Evolutionary conservation across 2,329 filamentous ascomycete species (phyloP).

Genomic region (Diaporthe caulivora): DNA sequence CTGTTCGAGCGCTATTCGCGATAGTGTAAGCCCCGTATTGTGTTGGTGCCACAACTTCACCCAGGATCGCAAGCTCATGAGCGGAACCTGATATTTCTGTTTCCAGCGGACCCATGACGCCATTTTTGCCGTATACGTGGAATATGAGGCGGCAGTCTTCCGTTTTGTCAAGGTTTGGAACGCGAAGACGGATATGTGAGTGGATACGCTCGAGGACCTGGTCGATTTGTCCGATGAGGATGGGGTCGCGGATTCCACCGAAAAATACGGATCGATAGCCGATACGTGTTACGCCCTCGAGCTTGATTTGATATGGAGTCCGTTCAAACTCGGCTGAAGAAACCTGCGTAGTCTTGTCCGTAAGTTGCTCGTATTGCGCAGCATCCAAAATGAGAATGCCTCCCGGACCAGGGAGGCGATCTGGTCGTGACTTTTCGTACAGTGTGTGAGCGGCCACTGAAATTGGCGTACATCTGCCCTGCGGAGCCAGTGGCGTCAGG

Average conservation of each 20-base stretch:
- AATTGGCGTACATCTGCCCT: not conserved
- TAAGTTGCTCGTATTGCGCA: not conserved
- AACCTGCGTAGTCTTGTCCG: not conserved
- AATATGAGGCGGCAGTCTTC: not conserved
- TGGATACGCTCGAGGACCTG: not conserved
- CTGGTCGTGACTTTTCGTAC: conserved; percentile 1
- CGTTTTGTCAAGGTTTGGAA: not conserved
- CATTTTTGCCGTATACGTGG: not conserved
- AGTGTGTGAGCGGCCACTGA: conserved; percentile 1
- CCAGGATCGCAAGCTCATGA: conserved; percentile 4
- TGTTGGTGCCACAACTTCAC: not conserved
- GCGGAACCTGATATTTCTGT: not conserved
- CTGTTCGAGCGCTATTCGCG: not conserved
- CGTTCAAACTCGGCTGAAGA: not conserved
- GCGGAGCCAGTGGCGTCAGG: not conserved
- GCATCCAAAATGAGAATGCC: not conserved
- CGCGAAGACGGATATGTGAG: not conserved
- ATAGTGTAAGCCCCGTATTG: not conserved
- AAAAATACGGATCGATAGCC: not conserved
- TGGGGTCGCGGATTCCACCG: conserved; percentile 3
- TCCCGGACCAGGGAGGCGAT: conserved; percentile 8
- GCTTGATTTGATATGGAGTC: conserved; percentile 3
- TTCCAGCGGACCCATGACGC: conserved; percentile 10
- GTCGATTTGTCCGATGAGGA: not conserved
- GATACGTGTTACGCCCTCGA: not conserved